Evolutionary conservation across 140 eudicot species (phyloP), one percentile per base, ranked within the genome.

Genomic region (Flaveria floridana): DNA sequence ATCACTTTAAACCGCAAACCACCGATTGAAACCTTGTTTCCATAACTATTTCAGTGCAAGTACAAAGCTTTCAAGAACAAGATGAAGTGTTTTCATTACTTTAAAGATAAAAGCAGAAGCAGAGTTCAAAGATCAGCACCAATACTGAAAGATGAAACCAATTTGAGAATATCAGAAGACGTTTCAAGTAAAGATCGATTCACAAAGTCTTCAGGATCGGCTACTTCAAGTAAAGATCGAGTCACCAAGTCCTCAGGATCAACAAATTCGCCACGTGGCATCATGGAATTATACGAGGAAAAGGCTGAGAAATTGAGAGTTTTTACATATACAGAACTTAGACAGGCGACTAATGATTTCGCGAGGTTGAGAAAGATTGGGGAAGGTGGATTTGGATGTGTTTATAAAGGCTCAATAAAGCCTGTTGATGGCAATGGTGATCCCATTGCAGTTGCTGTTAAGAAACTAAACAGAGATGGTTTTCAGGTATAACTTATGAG

Each of bases 311-410:
- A 82, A 26, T 71, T 88, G 78, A 85, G 97, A 68, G 90, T 83
- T 9, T 91, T 91, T 79, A 68, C 95, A 3, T 86, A 73, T 34
- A 39, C 82, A 3, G 95, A 91, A 81, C 89, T 91, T 34, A 85
- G 75, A 70, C 86, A 85, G 6, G 95, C 91, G 2, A 91, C 97
- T 59, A 86, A 82, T 56, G 87, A 84, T 63, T 88, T 91, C 72
- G 78, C 73, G 68, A 86, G 86, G 77, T 46, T 79, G 30, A 82
- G 87, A 11, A 91, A 86, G 84, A 86, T 88, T 66, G 97, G 97
- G 28, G 92, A 90, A 85, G 97, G 97, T 20, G 95, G 97, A 48
- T 88, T 90, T 76, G 97, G 97, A 62, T 69, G 85, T 6, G 97
- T 90, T 20, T 90, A 88, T 58, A 84, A 86, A 70, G 95, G 88